Evolutionary conservation across 176 grass and related monocot species (phyloP).

Genomic region (Oryza glaberrima): DNA sequence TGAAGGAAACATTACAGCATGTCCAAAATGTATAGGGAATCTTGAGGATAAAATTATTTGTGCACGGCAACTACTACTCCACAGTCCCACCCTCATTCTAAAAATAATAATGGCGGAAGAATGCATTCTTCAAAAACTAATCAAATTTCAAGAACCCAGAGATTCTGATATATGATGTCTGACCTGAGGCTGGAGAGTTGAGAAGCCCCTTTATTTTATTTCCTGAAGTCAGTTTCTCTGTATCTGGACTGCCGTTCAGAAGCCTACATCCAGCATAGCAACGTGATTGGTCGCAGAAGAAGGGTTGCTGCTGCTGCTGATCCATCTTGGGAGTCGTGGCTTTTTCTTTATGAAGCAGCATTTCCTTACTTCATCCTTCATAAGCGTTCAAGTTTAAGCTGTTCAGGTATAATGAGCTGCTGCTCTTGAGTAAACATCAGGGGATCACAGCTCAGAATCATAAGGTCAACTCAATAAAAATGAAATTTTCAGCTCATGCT

Average conservation of each 20-base stretch:
- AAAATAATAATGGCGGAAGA: conserved; percentile 23
- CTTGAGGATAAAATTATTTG: conserved; percentile 24
- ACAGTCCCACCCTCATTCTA: conserved; percentile 1
- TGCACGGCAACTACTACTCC: conserved; percentile 38
- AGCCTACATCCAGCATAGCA: conserved; percentile 28
- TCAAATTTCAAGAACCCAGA: conserved; percentile 21
- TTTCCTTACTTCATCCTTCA: conserved; percentile 23
- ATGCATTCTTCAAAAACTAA: conserved; percentile 38
- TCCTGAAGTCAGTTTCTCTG: conserved; percentile 50
- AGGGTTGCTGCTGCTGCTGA: conserved; percentile 32
- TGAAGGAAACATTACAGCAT: conserved; percentile 19
- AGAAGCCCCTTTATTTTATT: conserved; percentile 6
- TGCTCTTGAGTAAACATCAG: conserved; percentile 32
- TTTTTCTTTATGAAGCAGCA: conserved; percentile 3
- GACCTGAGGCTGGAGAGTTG: conserved; percentile 44
- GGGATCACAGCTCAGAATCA: neutral
- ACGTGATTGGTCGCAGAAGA: conserved; percentile 25
- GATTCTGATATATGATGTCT: conserved; percentile 53
- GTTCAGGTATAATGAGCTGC: conserved; percentile 11
- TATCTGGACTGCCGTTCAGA: conserved; percentile 43
- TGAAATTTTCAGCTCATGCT: neutral
- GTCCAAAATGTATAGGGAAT: conserved; percentile 29
- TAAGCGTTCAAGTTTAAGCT: conserved; percentile 9
- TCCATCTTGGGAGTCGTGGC: neutral
- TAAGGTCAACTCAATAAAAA: conserved; percentile 29